Conservation (phyloP, 495 filamentous ascomycete species). For the Parmelia sp. region DNA sequence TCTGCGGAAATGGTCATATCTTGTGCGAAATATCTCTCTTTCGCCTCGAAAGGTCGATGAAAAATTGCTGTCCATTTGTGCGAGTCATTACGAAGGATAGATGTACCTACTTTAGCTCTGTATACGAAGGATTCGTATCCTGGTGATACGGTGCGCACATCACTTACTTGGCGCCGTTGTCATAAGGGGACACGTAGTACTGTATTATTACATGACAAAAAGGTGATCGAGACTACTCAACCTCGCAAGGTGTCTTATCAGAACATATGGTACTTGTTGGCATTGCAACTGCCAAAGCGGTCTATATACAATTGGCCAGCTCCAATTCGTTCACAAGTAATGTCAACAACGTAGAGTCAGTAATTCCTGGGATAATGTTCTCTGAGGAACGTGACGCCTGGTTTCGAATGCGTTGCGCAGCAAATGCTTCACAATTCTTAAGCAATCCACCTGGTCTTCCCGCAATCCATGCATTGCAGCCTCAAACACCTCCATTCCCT, state of each 20-base stretch:
- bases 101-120: background rate
- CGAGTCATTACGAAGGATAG: background rate
- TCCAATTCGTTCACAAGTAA: background rate
- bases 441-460: background rate
- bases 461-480: constrained; percentile 1
- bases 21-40: background rate
- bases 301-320: background rate
- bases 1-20: background rate
- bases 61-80: too few species aligned
- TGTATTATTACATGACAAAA: too few species aligned
- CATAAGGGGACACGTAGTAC: background rate
- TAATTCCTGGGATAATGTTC: background rate
- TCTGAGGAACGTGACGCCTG: background rate
- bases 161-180: background rate
- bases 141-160: background rate
- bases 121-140: background rate
- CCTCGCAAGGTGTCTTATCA: background rate
- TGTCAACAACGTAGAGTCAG: background rate
- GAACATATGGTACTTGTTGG: background rate
- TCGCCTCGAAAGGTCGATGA: too few species aligned
- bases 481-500: background rate
- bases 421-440: background rate
- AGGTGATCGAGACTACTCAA: too few species aligned
- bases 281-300: background rate
- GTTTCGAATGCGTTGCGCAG: background rate